Percentiles rank a stretch among this genome's conserved stretches.
phyloP scores from a whole-genome alignment of 2,329 filamentous ascomycete genomes.

The Pseudogymnoascus sp. region DNA sequence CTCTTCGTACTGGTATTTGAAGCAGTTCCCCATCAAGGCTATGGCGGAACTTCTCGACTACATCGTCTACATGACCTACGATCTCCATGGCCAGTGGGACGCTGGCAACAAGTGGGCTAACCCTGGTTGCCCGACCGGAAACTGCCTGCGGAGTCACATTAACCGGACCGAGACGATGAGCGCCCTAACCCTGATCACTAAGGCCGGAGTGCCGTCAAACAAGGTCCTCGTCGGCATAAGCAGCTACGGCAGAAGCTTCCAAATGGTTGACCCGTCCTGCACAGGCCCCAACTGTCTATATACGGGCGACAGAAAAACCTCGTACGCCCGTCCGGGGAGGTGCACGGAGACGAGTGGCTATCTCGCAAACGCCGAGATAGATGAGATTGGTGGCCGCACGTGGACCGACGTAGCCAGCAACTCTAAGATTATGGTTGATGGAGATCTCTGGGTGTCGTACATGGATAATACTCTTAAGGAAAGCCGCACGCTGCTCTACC shows the following conservation, averaged over 20 bases:
- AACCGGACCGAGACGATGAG: slow-evolving; percentile 33
- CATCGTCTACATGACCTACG: slow-evolving; percentile 33
- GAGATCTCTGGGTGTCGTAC: neutral
- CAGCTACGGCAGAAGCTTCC: slow-evolving; percentile 30
- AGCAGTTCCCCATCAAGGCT: slow-evolving; percentile 23
- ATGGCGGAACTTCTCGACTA: slow-evolving; percentile 26
- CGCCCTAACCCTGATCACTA: slow-evolving; percentile 26
- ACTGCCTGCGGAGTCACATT: slow-evolving; percentile 32
- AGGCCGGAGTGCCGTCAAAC: slow-evolving; percentile 14
- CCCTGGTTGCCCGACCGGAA: slow-evolving; percentile 24
- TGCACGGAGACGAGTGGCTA: slow-evolving; percentile 29
- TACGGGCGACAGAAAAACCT: slow-evolving; percentile 19
- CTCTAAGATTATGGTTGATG: neutral
- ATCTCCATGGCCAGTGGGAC: slow-evolving; percentile 30
- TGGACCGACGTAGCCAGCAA: neutral
- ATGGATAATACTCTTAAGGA: neutral
- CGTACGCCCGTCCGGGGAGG: slow-evolving; percentile 21
- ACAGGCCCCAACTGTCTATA: slow-evolving; percentile 23
- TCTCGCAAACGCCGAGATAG: slow-evolving; percentile 29
- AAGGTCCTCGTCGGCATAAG: slow-evolving; percentile 29
- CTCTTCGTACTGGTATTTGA: slow-evolving; percentile 27
- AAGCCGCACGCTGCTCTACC: neutral
- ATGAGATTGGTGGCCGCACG: neutral
- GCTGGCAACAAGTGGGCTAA: slow-evolving; percentile 20
- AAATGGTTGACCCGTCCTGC: slow-evolving; percentile 28